These are phyloP conservation scores for Hypoxylon sp. DNA, from an alignment of 2,329 filamentous ascomycete species.

Conservation along the genomic window DNA sequence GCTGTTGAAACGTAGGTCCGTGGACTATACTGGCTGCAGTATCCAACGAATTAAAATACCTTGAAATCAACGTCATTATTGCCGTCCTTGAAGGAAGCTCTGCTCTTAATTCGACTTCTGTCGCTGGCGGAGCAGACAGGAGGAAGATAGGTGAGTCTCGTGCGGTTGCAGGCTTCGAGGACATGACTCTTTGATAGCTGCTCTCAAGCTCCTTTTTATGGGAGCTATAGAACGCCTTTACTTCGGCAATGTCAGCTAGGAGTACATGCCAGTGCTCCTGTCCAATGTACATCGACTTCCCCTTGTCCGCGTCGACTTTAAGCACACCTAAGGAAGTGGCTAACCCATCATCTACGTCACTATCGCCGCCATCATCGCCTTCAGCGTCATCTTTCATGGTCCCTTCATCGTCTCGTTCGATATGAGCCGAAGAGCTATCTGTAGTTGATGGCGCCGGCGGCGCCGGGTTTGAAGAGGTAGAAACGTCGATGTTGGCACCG, in stretches of 20 bases:
- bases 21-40: slow-evolving; percentile 82
- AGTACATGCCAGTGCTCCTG: slow-evolving; percentile 88
- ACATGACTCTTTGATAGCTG: slow-evolving; percentile 82
- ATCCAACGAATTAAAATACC: slow-evolving; percentile 90
- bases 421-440: slow-evolving; percentile 63
- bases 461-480: slow-evolving; percentile 51
- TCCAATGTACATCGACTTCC: slow-evolving; percentile 85
- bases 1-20: slow-evolving; percentile 85
- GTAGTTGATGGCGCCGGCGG: slow-evolving; percentile 56
- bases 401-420: slow-evolving; percentile 71
- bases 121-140: slow-evolving; percentile 79
- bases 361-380: slow-evolving; percentile 73
- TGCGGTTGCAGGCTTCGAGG: slow-evolving; percentile 73
- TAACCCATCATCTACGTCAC: slow-evolving; percentile 77
- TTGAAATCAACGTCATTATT: slow-evolving; percentile 86
- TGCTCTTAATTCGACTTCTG: slow-evolving; percentile 82
- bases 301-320: slow-evolving; percentile 83
- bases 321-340: slow-evolving; percentile 84
- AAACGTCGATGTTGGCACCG: slow-evolving; percentile 69
- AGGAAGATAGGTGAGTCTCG: slow-evolving; percentile 82
- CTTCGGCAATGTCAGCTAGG: slow-evolving; percentile 87
- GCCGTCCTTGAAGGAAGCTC: slow-evolving; percentile 85
- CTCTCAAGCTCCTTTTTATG: slow-evolving; percentile 92
- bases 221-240: slow-evolving; percentile 88
- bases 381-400: slow-evolving; percentile 66